A percentile compares a stretch with the other conserved stretches of the same genome.
Conservation (phyloP, 1,284 basidiomycete species). For the Hymenochaete sp. region DNA sequence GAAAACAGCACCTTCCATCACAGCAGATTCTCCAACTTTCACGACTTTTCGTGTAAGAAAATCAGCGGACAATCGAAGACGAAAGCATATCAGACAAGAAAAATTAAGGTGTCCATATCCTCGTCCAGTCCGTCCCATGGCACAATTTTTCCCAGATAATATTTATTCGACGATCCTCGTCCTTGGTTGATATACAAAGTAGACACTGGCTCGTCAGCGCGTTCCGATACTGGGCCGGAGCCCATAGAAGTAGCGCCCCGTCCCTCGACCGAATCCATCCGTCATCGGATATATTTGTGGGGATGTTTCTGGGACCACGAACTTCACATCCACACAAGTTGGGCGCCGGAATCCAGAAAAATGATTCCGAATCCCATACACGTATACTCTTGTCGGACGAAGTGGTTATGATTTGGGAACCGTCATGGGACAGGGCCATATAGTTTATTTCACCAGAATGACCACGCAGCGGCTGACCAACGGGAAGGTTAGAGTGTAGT, state of each 20-base stretch:
- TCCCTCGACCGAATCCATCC: conserved; percentile 5
- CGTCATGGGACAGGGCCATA: conserved; percentile 15
- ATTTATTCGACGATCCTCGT: neutral
- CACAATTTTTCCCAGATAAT: too few species aligned
- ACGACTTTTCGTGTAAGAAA: too few species aligned
- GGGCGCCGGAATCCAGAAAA: too few species aligned
- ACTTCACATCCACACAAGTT: too few species aligned
- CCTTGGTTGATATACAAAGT: conserved; percentile 4
- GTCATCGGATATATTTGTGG: too few species aligned
- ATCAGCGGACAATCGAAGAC: too few species aligned
- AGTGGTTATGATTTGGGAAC: conserved; percentile 2
- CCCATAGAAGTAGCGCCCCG: conserved; percentile 9
- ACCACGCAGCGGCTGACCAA: conserved; percentile 7
- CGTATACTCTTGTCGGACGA: conserved; percentile 8
- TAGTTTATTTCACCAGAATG: conserved; percentile 5
- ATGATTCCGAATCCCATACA: conserved; percentile 16
- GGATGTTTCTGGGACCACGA: too few species aligned
- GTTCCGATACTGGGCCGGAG: conserved; percentile 5
- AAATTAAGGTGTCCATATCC: too few species aligned
- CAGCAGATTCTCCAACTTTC: too few species aligned
- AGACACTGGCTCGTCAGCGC: conserved; percentile 1
- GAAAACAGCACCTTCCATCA: too few species aligned
- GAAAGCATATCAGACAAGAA: too few species aligned
- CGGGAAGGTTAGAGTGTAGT: neutral
- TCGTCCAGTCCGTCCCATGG: too few species aligned